A percentile compares a stretch with the other conserved stretches of the same genome.
Conservation (phyloP, 352 stramenopile genomes). For the Globisporangium nunn region DNA sequence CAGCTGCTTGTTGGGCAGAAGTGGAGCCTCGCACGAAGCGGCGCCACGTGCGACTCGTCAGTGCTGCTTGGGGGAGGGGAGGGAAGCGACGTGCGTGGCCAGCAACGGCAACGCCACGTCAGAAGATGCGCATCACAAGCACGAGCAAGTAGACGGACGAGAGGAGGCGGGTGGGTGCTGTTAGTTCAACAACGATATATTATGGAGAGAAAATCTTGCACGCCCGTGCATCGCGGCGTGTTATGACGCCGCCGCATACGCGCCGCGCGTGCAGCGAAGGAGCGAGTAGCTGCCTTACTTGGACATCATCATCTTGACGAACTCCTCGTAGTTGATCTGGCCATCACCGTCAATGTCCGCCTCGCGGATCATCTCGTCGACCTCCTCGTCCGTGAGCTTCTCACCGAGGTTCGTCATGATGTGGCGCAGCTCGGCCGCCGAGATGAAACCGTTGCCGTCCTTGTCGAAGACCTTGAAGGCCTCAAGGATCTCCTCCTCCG, state of each 20-base stretch:
- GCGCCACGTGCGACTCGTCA: background rate
- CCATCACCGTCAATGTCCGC: conserved; percentile 98
- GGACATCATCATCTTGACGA: conserved; percentile 99
- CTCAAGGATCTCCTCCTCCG: conserved; percentile 97
- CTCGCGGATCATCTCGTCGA: conserved; percentile 99
- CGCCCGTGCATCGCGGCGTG: background rate
- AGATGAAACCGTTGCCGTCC: conserved; percentile 99
- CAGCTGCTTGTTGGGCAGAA: no score
- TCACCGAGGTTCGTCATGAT: conserved; percentile 99
- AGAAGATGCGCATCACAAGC: no score
- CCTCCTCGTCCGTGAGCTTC: conserved; percentile 98
- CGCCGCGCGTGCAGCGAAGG: no score
- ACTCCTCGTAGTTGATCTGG: conserved; percentile 99
- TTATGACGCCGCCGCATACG: no score
- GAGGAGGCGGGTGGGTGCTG: background rate
- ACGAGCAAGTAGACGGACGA: background rate
- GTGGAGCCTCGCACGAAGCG: no score
- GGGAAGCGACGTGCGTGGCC: no score
- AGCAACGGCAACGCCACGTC: no score
- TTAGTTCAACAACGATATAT: background rate
- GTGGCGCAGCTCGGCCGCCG: conserved; percentile 94
- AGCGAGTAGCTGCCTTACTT: conserved; percentile 58
- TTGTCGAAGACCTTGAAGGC: conserved; percentile 99
- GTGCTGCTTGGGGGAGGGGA: no score
- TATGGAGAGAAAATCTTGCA: background rate